Percentiles rank a stretch among this genome's conserved stretches.
These are phyloP conservation scores for Botrytis byssoidea DNA, from an alignment of 2,329 filamentous ascomycete genomes.

Conservation along the genomic window DNA sequence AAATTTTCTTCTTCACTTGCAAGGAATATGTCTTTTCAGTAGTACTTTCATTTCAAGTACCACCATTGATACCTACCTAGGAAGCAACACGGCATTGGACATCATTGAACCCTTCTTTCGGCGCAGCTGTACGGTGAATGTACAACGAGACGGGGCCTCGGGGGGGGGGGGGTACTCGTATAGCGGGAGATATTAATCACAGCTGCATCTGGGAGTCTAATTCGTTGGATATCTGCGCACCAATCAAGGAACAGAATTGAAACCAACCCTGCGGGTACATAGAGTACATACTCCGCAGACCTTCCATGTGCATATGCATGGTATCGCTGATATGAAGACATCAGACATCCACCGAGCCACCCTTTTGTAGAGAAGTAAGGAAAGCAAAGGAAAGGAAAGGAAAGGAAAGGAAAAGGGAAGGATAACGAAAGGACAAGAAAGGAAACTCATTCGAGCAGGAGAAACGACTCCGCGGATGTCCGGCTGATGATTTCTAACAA, in stretches of 20 bases:
- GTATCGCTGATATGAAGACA: background rate
- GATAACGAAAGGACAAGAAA: background rate
- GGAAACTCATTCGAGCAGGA: background rate
- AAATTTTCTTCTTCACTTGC: background rate
- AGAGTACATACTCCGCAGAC: background rate
- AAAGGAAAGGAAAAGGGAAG: background rate
- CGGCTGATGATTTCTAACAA: background rate
- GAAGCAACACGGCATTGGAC: background rate
- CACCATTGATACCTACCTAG: background rate
- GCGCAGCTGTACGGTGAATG: background rate
- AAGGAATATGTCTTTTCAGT: background rate
- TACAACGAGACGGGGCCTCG: background rate
- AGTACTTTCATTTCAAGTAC: background rate
- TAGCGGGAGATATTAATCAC: background rate
- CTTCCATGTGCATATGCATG: slow-evolving; percentile 13
- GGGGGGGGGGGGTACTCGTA: too few relatives aligned
- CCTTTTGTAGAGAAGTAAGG: background rate
- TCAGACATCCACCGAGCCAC: background rate
- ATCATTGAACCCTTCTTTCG: background rate
- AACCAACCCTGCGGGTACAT: background rate
- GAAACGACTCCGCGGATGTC: background rate
- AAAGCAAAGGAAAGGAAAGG: background rate
- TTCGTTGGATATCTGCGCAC: slow-evolving; percentile 2
- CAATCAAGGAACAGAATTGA: slow-evolving; percentile 3
- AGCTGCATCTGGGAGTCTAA: background rate